These are phyloP conservation scores for Podaxis sp. DNA, from an alignment of 768 basidiomycete genomes.

Conservation along the genomic window DNA sequence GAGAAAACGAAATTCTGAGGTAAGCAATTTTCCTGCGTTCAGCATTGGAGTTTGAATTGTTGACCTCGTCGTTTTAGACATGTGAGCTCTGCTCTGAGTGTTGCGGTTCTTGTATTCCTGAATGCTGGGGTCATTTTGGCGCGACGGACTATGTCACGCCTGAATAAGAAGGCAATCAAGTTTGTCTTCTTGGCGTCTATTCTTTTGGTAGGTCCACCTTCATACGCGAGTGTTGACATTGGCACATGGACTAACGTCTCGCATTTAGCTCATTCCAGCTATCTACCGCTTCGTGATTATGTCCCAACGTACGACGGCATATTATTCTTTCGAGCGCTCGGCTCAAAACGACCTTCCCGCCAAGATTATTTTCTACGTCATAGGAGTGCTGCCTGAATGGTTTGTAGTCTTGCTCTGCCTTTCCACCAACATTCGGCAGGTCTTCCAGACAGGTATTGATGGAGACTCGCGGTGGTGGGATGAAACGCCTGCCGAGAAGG, in stretches of 20 bases:
- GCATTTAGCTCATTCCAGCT: conserved; percentile 23
- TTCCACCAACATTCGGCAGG: conserved; percentile 25
- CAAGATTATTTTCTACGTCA: conserved; percentile 32
- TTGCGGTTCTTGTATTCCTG: conserved; percentile 23
- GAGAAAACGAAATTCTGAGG: conserved; percentile 22
- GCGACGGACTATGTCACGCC: conserved; percentile 19
- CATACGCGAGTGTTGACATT: neutral
- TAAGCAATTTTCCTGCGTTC: neutral
- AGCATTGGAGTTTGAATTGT: neutral
- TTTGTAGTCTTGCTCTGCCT: conserved; percentile 22
- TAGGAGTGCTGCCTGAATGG: conserved; percentile 36
- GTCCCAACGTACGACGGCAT: conserved; percentile 26
- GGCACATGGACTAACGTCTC: neutral
- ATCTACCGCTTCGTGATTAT: conserved; percentile 34
- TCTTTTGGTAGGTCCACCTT: conserved; percentile 3
- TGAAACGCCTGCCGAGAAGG: conserved; percentile 24
- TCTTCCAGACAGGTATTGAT: conserved; percentile 27
- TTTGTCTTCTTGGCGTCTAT: neutral
- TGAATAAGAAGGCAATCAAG: conserved; percentile 20
- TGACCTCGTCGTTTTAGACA: conserved; percentile 21
- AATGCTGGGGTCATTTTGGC: conserved; percentile 24
- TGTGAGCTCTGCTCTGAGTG: conserved; percentile 26
- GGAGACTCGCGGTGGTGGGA: conserved; percentile 25
- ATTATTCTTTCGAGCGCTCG: conserved; percentile 22
- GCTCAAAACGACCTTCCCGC: conserved; percentile 27